Evolutionary conservation across 2,329 filamentous ascomycete species (phyloP), one percentile per base, ranked within the genome.

Genomic region (Emericellopsis atlantica): DNA sequence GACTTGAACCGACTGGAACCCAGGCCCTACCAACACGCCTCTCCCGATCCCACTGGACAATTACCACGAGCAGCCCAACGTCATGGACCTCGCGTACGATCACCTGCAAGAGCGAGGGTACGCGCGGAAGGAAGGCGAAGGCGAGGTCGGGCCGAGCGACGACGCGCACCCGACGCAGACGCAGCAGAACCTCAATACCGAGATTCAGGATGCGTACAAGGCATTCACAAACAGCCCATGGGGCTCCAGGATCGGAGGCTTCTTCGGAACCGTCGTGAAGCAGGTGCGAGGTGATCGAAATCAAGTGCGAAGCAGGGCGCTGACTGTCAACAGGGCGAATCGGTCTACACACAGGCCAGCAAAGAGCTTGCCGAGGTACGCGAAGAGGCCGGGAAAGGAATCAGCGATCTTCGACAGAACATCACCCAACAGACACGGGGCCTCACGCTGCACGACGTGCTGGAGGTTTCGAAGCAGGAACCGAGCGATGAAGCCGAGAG

Each of bases 31-130:
- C 34, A 36, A 18, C 34, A 36, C 7, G 14, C 7, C 16, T 49
- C 52, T 43, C 40, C 52, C 49, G 52, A 34, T 1, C 36, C 18
- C 24, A 37, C 33, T 31, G 46, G 42, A 44, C 23, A 35, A 39
- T 21, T 21, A 36, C 39, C 39, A 36, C 44, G 41, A 36, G 5
- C 21, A 23, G 14, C 6, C 21, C 32, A 39, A 23, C 40, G 54
- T 48, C 48, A 96, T 98, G 92, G 92, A 98, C 75, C 72, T 93
- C 55, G 89, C 89, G 36, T 98, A 96, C 73, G 92, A 98, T 57
- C 88, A 95, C 61, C 94, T 96, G 54, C 81, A 87, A 58, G 87
- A 95, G 66, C 81, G 92, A 59, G 74, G 78, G 40, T 73, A 85
- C 46, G 69, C 75, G 32, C 73, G 77, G 51, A 69, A 79, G 43